Evolutionary conservation across 345 rosid species (phyloP).

Genomic region (Citrus australasica): DNA sequence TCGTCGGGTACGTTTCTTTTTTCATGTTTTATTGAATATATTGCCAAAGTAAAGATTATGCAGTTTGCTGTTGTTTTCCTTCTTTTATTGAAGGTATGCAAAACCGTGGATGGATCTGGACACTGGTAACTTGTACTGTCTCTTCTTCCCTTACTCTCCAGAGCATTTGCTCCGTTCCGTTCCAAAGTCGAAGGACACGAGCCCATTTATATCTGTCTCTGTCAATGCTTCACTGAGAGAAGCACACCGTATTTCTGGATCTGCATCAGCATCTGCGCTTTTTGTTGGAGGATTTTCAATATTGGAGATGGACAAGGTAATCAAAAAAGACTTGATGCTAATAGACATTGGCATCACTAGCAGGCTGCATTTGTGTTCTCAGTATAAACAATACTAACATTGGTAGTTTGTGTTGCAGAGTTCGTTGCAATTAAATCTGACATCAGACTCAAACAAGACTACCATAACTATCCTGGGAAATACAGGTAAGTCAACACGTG

Average conservation of each 20-base stretch:
- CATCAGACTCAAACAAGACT: too few relatives aligned
- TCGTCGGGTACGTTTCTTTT: slow-evolving; percentile 59
- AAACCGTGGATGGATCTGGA: slow-evolving; percentile 70
- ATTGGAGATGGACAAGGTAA: too few relatives aligned
- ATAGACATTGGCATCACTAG: too few relatives aligned
- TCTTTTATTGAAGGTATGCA: slow-evolving; percentile 56
- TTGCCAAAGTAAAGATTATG: background rate
- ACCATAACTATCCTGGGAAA: too few relatives aligned
- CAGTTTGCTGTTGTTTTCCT: slow-evolving; percentile 5
- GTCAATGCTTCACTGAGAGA: slow-evolving; percentile 59
- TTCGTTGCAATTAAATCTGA: too few relatives aligned
- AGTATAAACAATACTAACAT: background rate
- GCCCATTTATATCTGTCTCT: slow-evolving; percentile 54
- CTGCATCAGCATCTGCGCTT: slow-evolving; percentile 83
- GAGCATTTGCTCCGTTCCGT: slow-evolving; percentile 73
- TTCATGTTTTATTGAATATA: slow-evolving; percentile 8
- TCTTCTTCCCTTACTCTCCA: slow-evolving; percentile 85
- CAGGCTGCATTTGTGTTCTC: too few relatives aligned
- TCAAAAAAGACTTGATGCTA: too few relatives aligned
- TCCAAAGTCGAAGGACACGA: slow-evolving; percentile 49
- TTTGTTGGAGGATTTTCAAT: too few relatives aligned
- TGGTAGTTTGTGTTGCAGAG: too few relatives aligned
- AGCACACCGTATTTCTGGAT: slow-evolving; percentile 55
- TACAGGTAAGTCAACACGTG: too few relatives aligned
- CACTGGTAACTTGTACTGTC: slow-evolving; percentile 54